Conservation (phyloP, 2,329 filamentous ascomycete species). For the Cercospora citrullina region DNA sequence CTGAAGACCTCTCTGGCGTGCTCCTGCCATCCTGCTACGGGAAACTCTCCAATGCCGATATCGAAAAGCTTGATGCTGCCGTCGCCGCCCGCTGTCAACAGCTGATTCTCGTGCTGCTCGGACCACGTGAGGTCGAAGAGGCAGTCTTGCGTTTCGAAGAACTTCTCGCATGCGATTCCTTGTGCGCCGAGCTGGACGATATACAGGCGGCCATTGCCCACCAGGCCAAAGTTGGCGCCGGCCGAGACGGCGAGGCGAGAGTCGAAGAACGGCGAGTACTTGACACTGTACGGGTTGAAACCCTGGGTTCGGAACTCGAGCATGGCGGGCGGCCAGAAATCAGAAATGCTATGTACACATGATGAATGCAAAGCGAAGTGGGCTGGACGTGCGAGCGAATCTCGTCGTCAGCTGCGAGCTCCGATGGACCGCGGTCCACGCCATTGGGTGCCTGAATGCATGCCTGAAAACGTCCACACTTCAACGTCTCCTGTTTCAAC, state of each 20-base stretch:
- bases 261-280: conserved; percentile 98
- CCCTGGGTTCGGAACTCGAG: conserved; percentile 91
- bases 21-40: conserved; percentile 88
- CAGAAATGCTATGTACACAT: conserved; percentile 7
- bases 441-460: neutral
- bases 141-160: conserved; percentile 94
- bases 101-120: conserved; percentile 92
- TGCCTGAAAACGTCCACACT: neutral
- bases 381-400: neutral
- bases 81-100: conserved; percentile 85
- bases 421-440: neutral
- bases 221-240: conserved; percentile 94
- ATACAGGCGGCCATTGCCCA: conserved; percentile 90
- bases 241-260: conserved; percentile 86
- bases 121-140: conserved; percentile 96
- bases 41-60: conserved; percentile 75
- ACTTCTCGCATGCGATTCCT: conserved; percentile 82
- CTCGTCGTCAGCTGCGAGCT: conserved; percentile 1
- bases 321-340: conserved; percentile 2
- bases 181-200: conserved; percentile 78
- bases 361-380: neutral
- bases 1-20: conserved; percentile 92
- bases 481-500: conserved; percentile 7
- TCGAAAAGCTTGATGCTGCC: conserved; percentile 95
- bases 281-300: conserved; percentile 94